Evolutionary conservation across 352 stramenopile genomes (phyloP).

Genomic region (Globisporangium paddicum): DNA sequence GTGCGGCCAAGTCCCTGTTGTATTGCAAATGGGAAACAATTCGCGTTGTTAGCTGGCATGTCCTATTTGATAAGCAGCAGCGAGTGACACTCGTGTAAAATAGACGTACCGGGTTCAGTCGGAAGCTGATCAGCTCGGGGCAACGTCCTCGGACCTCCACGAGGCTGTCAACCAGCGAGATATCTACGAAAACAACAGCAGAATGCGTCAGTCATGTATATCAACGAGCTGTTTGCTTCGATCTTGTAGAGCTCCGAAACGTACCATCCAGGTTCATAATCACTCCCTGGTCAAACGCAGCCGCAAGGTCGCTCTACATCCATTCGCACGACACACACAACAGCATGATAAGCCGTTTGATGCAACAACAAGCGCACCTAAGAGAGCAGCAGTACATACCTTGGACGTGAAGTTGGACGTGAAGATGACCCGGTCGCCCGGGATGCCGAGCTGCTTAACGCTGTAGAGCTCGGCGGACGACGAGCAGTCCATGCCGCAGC

Average conservation of each 20-base stretch:
- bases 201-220: neutral
- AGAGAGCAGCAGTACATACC: slow-evolving; percentile 1
- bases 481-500: slow-evolving; percentile 88
- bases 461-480: slow-evolving; percentile 82
- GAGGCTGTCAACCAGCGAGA: slow-evolving; percentile 77
- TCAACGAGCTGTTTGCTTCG: too few species aligned
- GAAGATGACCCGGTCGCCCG: slow-evolving; percentile 80
- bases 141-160: slow-evolving; percentile 61
- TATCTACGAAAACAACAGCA: slow-evolving; percentile 24
- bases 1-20: slow-evolving; percentile 68
- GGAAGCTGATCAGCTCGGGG: slow-evolving; percentile 85
- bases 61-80: neutral
- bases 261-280: slow-evolving; percentile 86
- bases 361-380: neutral
- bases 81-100: neutral
- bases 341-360: neutral
- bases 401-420: slow-evolving; percentile 89
- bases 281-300: slow-evolving; percentile 72
- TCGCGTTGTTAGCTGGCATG: neutral
- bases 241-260: slow-evolving; percentile 5
- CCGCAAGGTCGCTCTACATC: slow-evolving; percentile 48
- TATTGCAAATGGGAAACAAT: neutral
- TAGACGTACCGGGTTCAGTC: slow-evolving; percentile 61
- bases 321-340: neutral
- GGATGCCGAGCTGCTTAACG: slow-evolving; percentile 66